Conservation (phyloP, 352 stramenopile species). For the Phytophthora agathidicida region DNA sequence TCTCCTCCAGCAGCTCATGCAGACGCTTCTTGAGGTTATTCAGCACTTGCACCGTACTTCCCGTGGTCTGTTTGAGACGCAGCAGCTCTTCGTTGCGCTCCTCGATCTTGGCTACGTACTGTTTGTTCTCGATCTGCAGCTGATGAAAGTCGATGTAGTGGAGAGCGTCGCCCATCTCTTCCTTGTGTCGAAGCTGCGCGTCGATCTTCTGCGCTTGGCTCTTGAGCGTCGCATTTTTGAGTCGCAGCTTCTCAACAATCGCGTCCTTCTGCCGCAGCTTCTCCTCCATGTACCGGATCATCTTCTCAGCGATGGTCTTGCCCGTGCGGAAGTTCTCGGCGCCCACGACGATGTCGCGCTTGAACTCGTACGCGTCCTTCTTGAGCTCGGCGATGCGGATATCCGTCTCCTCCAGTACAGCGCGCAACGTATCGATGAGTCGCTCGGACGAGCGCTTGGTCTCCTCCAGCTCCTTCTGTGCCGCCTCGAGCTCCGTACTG, state of each 20-base stretch:
- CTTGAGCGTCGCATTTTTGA: slow-evolving; percentile 95
- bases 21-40: slow-evolving; percentile 93
- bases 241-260: slow-evolving; percentile 92
- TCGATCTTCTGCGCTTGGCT: slow-evolving; percentile 93
- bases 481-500: slow-evolving; percentile 85
- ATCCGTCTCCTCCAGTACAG: slow-evolving; percentile 94
- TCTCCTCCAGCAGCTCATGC: slow-evolving; percentile 86
- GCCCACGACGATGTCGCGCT: slow-evolving; percentile 94
- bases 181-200: slow-evolving; percentile 91
- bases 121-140: slow-evolving; percentile 97
- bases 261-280: slow-evolving; percentile 93
- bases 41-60: slow-evolving; percentile 89
- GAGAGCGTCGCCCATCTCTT: slow-evolving; percentile 95
- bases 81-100: slow-evolving; percentile 95
- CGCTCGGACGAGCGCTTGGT: slow-evolving; percentile 91
- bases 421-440: slow-evolving; percentile 93
- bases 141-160: slow-evolving; percentile 98
- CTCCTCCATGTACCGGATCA: slow-evolving; percentile 96
- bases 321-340: slow-evolving; percentile 94
- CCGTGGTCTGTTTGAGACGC: slow-evolving; percentile 91
- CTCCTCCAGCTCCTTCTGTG: slow-evolving; percentile 91
- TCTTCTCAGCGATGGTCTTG: slow-evolving; percentile 94
- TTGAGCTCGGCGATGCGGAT: slow-evolving; percentile 95
- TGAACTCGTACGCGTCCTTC: slow-evolving; percentile 97
- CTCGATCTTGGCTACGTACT: slow-evolving; percentile 95